Evolutionary conservation across 2,329 filamentous ascomycete genomes (phyloP), one percentile per base, ranked within the genome.

Genomic region (Claviceps sp.): DNA sequence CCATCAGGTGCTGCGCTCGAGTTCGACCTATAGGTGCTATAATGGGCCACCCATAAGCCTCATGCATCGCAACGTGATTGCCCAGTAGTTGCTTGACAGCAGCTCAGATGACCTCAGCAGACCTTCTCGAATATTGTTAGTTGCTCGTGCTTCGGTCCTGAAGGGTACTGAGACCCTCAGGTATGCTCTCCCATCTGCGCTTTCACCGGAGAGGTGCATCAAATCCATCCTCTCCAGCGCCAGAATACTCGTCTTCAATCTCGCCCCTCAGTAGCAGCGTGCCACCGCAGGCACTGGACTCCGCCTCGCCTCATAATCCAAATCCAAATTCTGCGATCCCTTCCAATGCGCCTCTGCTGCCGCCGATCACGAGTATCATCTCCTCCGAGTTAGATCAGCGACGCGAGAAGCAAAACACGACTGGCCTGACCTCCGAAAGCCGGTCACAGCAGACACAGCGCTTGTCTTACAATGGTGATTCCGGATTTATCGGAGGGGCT

Each of bases 201-300:
- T 80, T 81, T 65, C 77, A 80, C 60, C 74, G 77, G 59, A 74
- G 77, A 60, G 76, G 70, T 47, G 71, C 72, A 58, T 80, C 77
- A 52, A 77, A 73, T 66, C 77, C 77, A 55, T 69, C 73, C 24
- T 79, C 77, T 38, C 76, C 78, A 5, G 62, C 70, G 26, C 69
- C 72, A 50, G 76, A 80, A 52, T 73, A 71, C 52, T 61, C 69
- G 41, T 73, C 43, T 3, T 55, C 71, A 58, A 67, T 56, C 58
- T 72, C 65, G 53, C 62, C 65, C 55, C 53, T 62, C 48, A 60
- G 56, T 57, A 68, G 66, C 44, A 68, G 72, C 43, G 66, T 70
- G 54, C 67, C 72, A 49, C 66, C 70, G 34, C 64, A 68, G 41
- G 61, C 67, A n/a, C 63, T 69, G 47, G 71, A 76, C 60, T 64